Evolutionary conservation across 257 asterid genomes (phyloP).

Genomic region (Dorcoceras hygrometricum): DNA sequence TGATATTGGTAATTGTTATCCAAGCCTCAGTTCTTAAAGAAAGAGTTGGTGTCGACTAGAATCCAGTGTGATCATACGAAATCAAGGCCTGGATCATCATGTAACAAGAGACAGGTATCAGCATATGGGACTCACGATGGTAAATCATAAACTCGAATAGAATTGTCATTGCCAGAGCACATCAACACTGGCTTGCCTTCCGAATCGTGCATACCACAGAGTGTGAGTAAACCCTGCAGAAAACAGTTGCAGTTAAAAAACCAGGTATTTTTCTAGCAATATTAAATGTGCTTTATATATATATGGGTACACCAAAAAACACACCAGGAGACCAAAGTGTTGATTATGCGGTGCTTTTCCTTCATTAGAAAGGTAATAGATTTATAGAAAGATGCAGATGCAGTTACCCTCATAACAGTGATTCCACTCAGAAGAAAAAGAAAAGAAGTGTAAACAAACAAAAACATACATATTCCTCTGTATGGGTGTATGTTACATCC

Average conservation of each 20-base stretch:
- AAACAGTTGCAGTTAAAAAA: slow-evolving; percentile 18
- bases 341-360: too few relatives aligned
- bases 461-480: slow-evolving; percentile 72
- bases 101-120: slow-evolving; percentile 13
- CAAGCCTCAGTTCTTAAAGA: not conserved
- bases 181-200: slow-evolving; percentile 88
- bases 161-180: slow-evolving; percentile 80
- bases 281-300: too few relatives aligned
- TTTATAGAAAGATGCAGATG: not conserved
- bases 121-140: slow-evolving; percentile 70
- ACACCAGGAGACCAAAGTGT: too few relatives aligned
- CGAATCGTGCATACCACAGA: slow-evolving; percentile 93
- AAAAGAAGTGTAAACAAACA: not conserved
- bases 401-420: slow-evolving; percentile 5
- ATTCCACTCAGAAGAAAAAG: slow-evolving; percentile 1
- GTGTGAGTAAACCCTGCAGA: slow-evolving; percentile 76
- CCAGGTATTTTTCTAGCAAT: slow-evolving; percentile 1
- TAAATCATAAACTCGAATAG: slow-evolving; percentile 71
- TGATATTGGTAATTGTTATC: not conserved
- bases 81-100: slow-evolving; percentile 17
- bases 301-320: too few relatives aligned
- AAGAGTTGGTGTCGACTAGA: not conserved
- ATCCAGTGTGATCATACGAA: slow-evolving; percentile 7
- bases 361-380: too few relatives aligned
- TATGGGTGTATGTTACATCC: slow-evolving; percentile 92